A percentile compares a stretch with the other conserved stretches of the same genome.
Evolutionary conservation across 805 yeast genomes (phyloP).

Genomic region (Candida nemodendra): DNA sequence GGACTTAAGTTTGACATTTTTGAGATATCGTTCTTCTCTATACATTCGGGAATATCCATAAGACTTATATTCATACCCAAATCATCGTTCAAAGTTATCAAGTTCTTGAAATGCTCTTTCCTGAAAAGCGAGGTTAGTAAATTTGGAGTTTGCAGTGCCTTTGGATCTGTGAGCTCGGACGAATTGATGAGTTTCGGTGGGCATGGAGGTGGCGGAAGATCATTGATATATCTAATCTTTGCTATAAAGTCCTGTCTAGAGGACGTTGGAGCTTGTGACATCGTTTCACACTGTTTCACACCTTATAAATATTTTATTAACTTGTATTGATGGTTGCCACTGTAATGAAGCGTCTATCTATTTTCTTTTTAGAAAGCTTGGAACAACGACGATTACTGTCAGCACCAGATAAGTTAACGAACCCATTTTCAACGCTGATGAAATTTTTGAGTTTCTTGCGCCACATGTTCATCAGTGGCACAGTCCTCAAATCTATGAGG

Average conservation of each 20-base stretch:
- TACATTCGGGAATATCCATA: conserved; percentile 60
- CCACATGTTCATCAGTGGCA: no score
- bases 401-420: no score
- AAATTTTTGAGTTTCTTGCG: no score
- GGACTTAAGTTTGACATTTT: conserved; percentile 31
- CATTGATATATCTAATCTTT: conserved; percentile 78
- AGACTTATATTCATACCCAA: conserved; percentile 78
- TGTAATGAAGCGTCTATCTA: no score
- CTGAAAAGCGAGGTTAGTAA: conserved; percentile 71
- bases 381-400: no score
- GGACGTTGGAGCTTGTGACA: conserved; percentile 13
- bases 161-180: conserved; percentile 28
- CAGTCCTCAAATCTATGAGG: no score
- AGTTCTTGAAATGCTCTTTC: conserved; percentile 65
- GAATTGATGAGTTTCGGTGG: conserved; percentile 81
- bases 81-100: conserved; percentile 58
- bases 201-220: conserved; percentile 88
- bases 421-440: no score
- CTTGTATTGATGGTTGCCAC: no score
- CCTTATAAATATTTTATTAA: no score
- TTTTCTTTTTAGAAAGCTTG: no score
- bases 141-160: conserved; percentile 46
- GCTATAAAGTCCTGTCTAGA: conserved; percentile 75
- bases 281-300: no score
- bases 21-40: conserved; percentile 45